A percentile compares a stretch with the other conserved stretches of the same genome.
Conservation (phyloP, 208 protist species). For the Crithidia bombi region DNA sequence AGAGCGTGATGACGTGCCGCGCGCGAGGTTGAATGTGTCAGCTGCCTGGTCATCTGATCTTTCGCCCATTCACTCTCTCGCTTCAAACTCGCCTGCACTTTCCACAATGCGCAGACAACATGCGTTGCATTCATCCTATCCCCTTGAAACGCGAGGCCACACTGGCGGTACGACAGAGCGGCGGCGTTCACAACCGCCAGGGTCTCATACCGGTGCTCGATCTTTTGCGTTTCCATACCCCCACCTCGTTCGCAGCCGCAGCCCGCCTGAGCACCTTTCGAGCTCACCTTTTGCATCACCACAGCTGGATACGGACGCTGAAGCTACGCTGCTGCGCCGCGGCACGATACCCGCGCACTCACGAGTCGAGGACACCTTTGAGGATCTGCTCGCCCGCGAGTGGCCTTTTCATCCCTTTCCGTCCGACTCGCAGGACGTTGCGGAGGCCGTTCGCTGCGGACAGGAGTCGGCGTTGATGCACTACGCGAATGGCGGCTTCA, state of each 20-base stretch:
- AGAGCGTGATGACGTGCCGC: slow-evolving; percentile 5
- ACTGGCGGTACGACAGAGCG: background rate
- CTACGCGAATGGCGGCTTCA: slow-evolving; percentile 16
- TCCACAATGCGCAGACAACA: background rate
- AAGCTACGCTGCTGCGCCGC: background rate
- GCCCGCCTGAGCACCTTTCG: background rate
- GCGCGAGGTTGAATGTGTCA: slow-evolving; percentile 8
- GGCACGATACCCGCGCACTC: background rate
- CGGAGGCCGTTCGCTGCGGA: slow-evolving; percentile 6
- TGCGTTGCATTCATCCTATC: background rate
- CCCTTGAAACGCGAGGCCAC: background rate
- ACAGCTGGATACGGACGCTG: background rate
- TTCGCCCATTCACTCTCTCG: slow-evolving; percentile 10
- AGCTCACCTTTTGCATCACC: background rate
- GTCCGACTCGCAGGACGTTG: background rate
- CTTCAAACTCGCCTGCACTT: background rate
- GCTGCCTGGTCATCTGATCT: slow-evolving; percentile 3
- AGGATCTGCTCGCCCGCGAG: slow-evolving; percentile 5
- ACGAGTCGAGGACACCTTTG: slow-evolving; percentile 5
- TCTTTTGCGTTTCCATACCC: slow-evolving; percentile 5
- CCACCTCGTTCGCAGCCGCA: slow-evolving; percentile 15
- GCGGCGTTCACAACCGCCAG: background rate
- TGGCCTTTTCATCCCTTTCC: slow-evolving; percentile 6
- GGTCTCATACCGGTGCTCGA: background rate
- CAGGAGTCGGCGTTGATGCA: slow-evolving; percentile 18